A percentile compares a stretch with the other conserved stretches of the same genome.
These are phyloP conservation scores for Sarocladiaceae sp. DNA, from an alignment of 2,329 filamentous ascomycete genomes.

Conservation along the genomic window DNA sequence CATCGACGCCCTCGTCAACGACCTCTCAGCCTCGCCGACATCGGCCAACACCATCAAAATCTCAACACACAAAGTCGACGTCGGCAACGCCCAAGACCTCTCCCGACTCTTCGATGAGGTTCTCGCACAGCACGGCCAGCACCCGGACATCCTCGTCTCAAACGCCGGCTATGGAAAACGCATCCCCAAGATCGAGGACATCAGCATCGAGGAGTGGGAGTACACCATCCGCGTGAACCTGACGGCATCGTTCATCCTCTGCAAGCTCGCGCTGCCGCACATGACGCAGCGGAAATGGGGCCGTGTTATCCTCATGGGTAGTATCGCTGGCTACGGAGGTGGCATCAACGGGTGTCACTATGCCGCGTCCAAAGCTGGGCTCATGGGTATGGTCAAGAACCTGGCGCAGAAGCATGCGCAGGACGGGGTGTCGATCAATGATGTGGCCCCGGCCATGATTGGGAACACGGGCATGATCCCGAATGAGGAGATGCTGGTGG, in stretches of 20 bases:
- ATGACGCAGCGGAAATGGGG: slow-evolving; percentile 58
- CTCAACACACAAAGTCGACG: slow-evolving; percentile 52
- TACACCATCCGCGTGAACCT: slow-evolving; percentile 56
- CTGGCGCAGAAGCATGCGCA: slow-evolving; percentile 52
- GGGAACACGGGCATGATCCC: slow-evolving; percentile 57
- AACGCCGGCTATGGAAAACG: slow-evolving; percentile 63
- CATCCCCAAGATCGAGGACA: slow-evolving; percentile 49
- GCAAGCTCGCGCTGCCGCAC: slow-evolving; percentile 52
- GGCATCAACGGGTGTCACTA: slow-evolving; percentile 59
- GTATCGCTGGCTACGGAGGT: slow-evolving; percentile 56
- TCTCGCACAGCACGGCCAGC: slow-evolving; percentile 40
- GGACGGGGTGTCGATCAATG: slow-evolving; percentile 59
- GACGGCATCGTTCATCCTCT: slow-evolving; percentile 54
- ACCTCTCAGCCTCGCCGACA: slow-evolving; percentile 26
- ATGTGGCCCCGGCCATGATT: slow-evolving; percentile 65
- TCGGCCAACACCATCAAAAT: slow-evolving; percentile 31
- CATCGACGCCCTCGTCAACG: slow-evolving; percentile 36
- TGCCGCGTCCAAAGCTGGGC: slow-evolving; percentile 54
- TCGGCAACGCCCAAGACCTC: slow-evolving; percentile 47
- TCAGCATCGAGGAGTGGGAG: slow-evolving; percentile 58
- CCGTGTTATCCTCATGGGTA: slow-evolving; percentile 57
- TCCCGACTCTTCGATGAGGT: slow-evolving; percentile 49
- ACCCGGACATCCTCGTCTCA: slow-evolving; percentile 47
- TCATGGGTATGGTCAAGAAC: slow-evolving; percentile 61
- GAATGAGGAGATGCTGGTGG: slow-evolving; percentile 34